phyloP scores from a whole-genome alignment of 2,329 filamentous ascomycete species.

The Colletotrichum trifolii region DNA sequence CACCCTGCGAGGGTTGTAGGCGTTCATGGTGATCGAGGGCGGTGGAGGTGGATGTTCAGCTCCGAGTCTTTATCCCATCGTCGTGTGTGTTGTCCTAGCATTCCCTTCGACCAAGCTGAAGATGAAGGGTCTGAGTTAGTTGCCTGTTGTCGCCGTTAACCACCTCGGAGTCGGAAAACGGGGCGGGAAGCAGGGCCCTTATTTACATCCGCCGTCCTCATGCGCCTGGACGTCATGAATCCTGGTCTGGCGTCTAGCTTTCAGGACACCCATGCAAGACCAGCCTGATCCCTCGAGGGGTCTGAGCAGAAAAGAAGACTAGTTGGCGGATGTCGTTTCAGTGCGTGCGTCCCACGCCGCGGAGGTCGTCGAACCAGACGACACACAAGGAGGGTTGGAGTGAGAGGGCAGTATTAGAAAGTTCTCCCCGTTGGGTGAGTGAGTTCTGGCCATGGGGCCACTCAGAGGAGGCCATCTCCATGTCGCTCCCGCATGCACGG shows the following conservation, averaged over 20 bases:
- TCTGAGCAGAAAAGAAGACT: constrained; percentile 22
- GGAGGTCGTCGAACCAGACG: constrained; percentile 12
- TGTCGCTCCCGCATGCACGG: constrained; percentile 17
- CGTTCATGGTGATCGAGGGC: constrained; percentile 27
- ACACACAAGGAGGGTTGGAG: not conserved
- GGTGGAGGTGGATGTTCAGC: not conserved
- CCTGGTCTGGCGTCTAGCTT: constrained; percentile 17
- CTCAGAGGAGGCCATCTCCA: constrained; percentile 14
- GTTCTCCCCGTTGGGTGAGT: not conserved
- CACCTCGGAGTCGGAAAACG: rapidly evolving
- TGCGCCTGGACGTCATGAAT: constrained; percentile 19
- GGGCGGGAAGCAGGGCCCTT: constrained; percentile 19
- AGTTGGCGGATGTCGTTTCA: constrained; percentile 30
- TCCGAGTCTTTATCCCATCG: constrained; percentile 13
- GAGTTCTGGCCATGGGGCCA: constrained; percentile 12
- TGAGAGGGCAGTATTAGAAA: not conserved
- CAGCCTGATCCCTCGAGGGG: constrained; percentile 27
- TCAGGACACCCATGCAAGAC: constrained; percentile 6
- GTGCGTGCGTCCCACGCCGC: constrained; percentile 27
- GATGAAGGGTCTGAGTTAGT: too few relatives aligned
- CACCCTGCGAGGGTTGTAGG: constrained; percentile 35
- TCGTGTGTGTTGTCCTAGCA: too few relatives aligned
- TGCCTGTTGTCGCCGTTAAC: too few relatives aligned
- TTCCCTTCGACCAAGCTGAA: too few relatives aligned
- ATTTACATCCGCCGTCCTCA: constrained; percentile 17